These are phyloP conservation scores for Cryphonectria naterciae DNA, from an alignment of 2,329 filamentous ascomycete genomes.

Conservation along the genomic window DNA sequence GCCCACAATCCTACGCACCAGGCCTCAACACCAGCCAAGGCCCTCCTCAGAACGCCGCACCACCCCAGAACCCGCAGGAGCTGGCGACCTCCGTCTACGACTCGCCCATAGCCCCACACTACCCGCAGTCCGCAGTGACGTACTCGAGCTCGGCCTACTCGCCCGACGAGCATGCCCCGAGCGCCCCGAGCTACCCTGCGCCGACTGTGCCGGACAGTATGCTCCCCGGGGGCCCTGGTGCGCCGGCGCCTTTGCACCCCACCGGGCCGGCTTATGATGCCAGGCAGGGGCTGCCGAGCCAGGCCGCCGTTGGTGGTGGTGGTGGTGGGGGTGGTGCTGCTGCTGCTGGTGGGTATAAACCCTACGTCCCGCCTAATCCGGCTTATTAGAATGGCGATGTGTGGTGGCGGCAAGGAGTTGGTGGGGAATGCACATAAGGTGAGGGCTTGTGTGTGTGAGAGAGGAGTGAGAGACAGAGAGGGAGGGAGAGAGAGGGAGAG, in stretches of 20 bases:
- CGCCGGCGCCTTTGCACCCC: conserved; percentile 50
- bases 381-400: conserved; percentile 20
- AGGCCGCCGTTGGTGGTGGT: conserved; percentile 35
- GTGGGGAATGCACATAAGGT: neutral
- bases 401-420: neutral
- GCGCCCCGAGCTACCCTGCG: conserved; percentile 39
- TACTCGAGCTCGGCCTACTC: conserved; percentile 55
- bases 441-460: neutral
- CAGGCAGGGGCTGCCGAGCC: conserved; percentile 55
- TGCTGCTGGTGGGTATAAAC: conserved; percentile 56
- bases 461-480: neutral
- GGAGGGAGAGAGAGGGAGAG: neutral
- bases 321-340: conserved; percentile 1
- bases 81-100: conserved; percentile 78
- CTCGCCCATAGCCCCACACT: conserved; percentile 66
- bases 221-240: conserved; percentile 34
- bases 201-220: conserved; percentile 36
- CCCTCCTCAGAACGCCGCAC: conserved; percentile 59
- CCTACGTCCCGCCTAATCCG: conserved; percentile 56
- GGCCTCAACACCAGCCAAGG: conserved; percentile 50
- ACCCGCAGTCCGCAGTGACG: conserved; percentile 47
- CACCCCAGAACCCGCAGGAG: conserved; percentile 67
- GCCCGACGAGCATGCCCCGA: conserved; percentile 46
- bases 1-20: conserved; percentile 42
- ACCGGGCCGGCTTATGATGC: conserved; percentile 53